Conservation (phyloP, 2,329 filamentous ascomycete species). For the Thermomyces lanuginosus region DNA sequence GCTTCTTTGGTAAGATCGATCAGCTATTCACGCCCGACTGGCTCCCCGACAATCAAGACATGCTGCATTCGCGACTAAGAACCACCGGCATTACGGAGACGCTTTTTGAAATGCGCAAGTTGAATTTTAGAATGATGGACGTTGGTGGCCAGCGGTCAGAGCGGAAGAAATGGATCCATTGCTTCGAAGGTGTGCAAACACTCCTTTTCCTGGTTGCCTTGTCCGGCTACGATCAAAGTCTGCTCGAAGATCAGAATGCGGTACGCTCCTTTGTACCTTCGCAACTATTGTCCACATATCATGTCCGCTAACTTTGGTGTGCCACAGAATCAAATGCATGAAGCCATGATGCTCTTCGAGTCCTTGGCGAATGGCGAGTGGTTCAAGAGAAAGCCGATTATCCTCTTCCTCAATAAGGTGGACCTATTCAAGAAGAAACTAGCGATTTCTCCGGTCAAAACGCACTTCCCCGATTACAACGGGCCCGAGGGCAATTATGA, state of each 20-base stretch:
- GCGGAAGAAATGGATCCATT: slow-evolving; percentile 95
- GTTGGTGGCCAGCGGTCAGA: slow-evolving; percentile 84
- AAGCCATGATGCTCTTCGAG: slow-evolving; percentile 74
- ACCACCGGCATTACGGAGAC: slow-evolving; percentile 96
- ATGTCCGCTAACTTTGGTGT: slow-evolving; percentile 7
- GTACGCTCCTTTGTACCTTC: too few species aligned
- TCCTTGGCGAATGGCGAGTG: slow-evolving; percentile 74
- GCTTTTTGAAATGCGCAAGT: slow-evolving; percentile 74
- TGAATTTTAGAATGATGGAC: slow-evolving; percentile 95
- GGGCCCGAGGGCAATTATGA: slow-evolving; percentile 56
- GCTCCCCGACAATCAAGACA: slow-evolving; percentile 83
- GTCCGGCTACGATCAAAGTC: slow-evolving; percentile 88
- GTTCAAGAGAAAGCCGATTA: slow-evolving; percentile 68
- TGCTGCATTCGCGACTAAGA: slow-evolving; percentile 72
- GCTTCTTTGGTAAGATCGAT: slow-evolving; percentile 69
- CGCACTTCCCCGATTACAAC: slow-evolving; percentile 64
- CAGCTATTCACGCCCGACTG: slow-evolving; percentile 62
- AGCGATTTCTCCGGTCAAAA: slow-evolving; percentile 50
- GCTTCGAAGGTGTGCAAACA: slow-evolving; percentile 86
- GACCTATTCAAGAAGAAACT: slow-evolving; percentile 71
- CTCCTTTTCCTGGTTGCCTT: slow-evolving; percentile 88
- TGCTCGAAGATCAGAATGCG: slow-evolving; percentile 91
- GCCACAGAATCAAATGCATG: slow-evolving; percentile 72
- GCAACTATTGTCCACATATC: slow-evolving; percentile 1
- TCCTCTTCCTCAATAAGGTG: slow-evolving; percentile 78